These are phyloP conservation scores for Leptodontidium sp. DNA, from an alignment of 2,329 filamentous ascomycete species.

Conservation along the genomic window DNA sequence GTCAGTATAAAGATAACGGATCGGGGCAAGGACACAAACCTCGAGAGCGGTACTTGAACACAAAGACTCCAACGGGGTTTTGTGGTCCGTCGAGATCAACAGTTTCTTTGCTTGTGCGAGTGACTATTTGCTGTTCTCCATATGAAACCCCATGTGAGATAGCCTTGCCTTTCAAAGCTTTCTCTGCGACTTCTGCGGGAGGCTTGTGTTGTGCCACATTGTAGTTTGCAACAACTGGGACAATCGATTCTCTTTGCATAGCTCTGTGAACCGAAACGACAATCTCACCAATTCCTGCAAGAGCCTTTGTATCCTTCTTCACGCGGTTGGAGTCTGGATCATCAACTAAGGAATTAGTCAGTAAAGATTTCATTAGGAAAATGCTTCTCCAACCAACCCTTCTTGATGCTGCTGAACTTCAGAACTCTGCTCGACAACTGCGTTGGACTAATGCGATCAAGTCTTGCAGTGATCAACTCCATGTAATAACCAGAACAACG, in stretches of 20 bases:
- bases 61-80: conserved; percentile 32
- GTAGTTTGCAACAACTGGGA: neutral
- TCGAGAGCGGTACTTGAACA: conserved; percentile 37
- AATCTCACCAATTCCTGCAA: conserved; percentile 33
- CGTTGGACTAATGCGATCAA: conserved; percentile 26
- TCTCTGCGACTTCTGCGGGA: conserved; percentile 30
- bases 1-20: neutral
- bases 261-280: conserved; percentile 29
- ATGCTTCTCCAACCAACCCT: conserved; percentile 17
- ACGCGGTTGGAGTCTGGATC: conserved; percentile 29
- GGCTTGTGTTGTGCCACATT: conserved; percentile 4
- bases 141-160: conserved; percentile 32
- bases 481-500: conserved; percentile 23
- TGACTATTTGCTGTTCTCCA: conserved; percentile 26
- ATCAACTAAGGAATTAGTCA: conserved; percentile 29
- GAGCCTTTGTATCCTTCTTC: conserved; percentile 32
- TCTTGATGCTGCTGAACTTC: conserved; percentile 32
- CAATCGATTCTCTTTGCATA: neutral
- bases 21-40: conserved; percentile 8
- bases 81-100: conserved; percentile 23
- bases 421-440: conserved; percentile 25
- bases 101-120: conserved; percentile 15
- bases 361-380: neutral
- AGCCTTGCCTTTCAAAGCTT: conserved; percentile 29
- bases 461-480: conserved; percentile 20